Evolutionary conservation across 2,329 filamentous ascomycete genomes (phyloP).

Genomic region (Xylaria hypoxylon): DNA sequence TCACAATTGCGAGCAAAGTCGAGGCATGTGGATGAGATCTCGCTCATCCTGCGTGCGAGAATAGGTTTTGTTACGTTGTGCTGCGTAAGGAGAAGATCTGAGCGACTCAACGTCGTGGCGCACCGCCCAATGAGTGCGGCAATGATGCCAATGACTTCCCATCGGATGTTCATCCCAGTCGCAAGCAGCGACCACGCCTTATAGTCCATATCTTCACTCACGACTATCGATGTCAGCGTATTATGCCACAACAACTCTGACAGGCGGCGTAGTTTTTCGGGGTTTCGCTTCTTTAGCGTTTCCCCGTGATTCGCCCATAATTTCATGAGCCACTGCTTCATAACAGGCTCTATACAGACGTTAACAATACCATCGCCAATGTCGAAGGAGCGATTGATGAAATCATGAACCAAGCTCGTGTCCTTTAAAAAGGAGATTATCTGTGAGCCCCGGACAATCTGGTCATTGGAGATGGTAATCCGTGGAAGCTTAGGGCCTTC

Average conservation of each 20-base stretch:
- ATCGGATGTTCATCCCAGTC: conserved; percentile 50
- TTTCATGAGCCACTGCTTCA: conserved; percentile 51
- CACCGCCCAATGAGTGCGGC: conserved; percentile 48
- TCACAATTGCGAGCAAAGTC: conserved; percentile 52
- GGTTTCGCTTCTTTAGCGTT: conserved; percentile 49
- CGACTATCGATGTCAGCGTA: conserved; percentile 47
- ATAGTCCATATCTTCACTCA: conserved; percentile 47
- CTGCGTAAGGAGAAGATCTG: conserved; percentile 46
- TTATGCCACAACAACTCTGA: conserved; percentile 53
- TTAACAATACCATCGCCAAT: conserved; percentile 46
- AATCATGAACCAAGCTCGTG: conserved; percentile 46
- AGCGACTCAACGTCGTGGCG: conserved; percentile 45
- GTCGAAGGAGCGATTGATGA: conserved; percentile 49
- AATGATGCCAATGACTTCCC: conserved; percentile 53
- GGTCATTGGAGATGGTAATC: conserved; percentile 48
- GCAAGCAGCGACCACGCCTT: conserved; percentile 47
- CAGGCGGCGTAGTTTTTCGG: conserved; percentile 50
- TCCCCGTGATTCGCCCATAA: conserved; percentile 48
- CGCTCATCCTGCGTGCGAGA: conserved; percentile 48
- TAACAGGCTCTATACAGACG: conserved; percentile 47
- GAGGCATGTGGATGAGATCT: conserved; percentile 48
- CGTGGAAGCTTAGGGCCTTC: conserved; percentile 44
- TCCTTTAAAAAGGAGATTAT: conserved; percentile 51
- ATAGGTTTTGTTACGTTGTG: conserved; percentile 45
- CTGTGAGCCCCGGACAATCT: conserved; percentile 49